phyloP scores from a whole-genome alignment of 768 basidiomycete species.

The Candolleomyces efflorescens region DNA sequence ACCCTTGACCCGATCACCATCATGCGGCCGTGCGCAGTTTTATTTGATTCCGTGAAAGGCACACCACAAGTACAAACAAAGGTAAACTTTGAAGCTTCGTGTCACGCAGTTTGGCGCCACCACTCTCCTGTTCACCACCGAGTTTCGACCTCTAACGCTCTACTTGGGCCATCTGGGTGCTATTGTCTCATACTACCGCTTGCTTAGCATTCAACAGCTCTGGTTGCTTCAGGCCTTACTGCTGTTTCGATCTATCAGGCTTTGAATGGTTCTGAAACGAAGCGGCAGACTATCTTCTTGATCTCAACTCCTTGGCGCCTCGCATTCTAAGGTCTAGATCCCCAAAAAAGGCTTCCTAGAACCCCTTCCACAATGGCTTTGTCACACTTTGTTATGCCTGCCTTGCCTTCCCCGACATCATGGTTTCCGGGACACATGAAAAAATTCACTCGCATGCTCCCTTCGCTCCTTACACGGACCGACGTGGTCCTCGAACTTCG shows the following conservation, averaged over 20 bases:
- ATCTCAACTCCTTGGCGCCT: neutral
- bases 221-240: too few relatives aligned
- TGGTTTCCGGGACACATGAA: slow-evolving; percentile 98
- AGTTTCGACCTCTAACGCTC: neutral
- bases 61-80: neutral
- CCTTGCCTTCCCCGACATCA: slow-evolving; percentile 71
- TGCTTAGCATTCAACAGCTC: too few relatives aligned
- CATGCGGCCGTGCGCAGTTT: too few relatives aligned
- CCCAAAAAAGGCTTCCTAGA: neutral
- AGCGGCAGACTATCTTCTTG: too few relatives aligned
- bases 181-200: too few relatives aligned
- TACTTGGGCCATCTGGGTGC: neutral
- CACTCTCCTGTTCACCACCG: neutral
- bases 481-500: slow-evolving; percentile 93
- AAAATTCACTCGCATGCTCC: slow-evolving; percentile 74
- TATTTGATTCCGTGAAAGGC: too few relatives aligned
- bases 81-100: neutral
- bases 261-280: too few relatives aligned
- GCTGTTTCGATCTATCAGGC: too few relatives aligned
- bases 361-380: slow-evolving; percentile 24
- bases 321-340: neutral
- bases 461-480: slow-evolving; percentile 71
- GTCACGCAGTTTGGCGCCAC: neutral
- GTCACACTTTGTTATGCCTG: slow-evolving; percentile 32
- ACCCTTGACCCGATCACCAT: too few relatives aligned